Base-by-base conservation (phyloP, 805 yeast genomes). In the Saturnispora zaruensis region DNA sequence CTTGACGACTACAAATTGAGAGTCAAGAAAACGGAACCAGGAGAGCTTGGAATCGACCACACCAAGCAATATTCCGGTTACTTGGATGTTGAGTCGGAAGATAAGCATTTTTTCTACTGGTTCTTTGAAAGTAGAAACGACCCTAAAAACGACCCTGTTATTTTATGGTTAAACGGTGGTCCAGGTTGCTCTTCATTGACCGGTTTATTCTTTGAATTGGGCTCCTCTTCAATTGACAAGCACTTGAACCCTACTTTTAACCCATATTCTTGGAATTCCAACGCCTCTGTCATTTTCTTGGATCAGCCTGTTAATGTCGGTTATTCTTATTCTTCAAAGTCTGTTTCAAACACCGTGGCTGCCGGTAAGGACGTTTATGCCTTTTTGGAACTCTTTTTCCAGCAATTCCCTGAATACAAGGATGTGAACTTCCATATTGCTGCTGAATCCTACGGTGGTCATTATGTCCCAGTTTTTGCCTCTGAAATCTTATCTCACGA, bases 291-390 rank as follows among this genome's bases (percentile, higher is more conserved):
- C 21, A 84, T 91, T 55, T 91, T 84, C 71, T 75, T 91, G 53
- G 98, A 91, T 66, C 97, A 91, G 67, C 98, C 98, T 4, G 86
- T 90, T 41, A 86, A 86, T 48, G 96, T 87, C 32, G 98, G 98
- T 16, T 91, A 79, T 68, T 88, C 96, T 0, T 83, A 84, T 65
- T 87, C 95, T 23, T 75, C 81, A 11, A 65, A 65, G 34, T 68
- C 73, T 24, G 83, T 89, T 25, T 67, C 82, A 30, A 77, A 78
- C 59, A 83, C 96, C 5, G 80, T 78, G 45, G 81, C 89, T 44
- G 97, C 97, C 30, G 95, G 88, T 37, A 77, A 77, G 61, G 98
- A 91, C 62, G 95, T 89, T 18, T 87, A 79, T 60, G 83, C 88
- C 1, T 89, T 93, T 64, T 72, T 91, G 62, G 82, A 82, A 58